Evolutionary conservation across 352 stramenopile genomes (phyloP), one percentile per base, ranked within the genome.

Genomic region (Globisporangium barbulae): DNA sequence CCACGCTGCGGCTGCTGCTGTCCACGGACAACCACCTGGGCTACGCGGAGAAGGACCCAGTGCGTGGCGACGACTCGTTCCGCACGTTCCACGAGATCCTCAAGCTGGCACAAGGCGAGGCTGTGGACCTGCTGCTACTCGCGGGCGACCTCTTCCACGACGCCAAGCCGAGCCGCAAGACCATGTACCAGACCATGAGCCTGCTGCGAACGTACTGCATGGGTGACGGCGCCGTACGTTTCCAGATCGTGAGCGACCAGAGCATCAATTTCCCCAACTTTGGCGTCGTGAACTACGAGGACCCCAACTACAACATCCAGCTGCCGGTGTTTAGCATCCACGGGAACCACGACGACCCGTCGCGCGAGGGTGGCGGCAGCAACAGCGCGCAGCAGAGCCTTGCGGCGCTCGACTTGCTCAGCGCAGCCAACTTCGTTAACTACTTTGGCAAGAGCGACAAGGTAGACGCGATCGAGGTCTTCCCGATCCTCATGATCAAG

Each of bases 311-410:
- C 71, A 94, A 97, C 69, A 87, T 98, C 44, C 77, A 98, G 65
- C 80, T 99, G 33, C 97, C 98, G 4, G 86, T 99, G 19, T 99
- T 99, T 70, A 91, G 85, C 62, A 99, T 99, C 70, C 97, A 99
- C 74, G 98, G 98, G 15, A 99, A 99, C 83, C 98, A 99, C 81
- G 98, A 99, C 75, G 97, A 99, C 78, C 97, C 98, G 10, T 96
- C 95, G 13, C 81, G 97, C 44, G 97, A 99, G 58, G 93, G 88
- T 47, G 79, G 74, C 53, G 83, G 75, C 58, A 61, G 69, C 53
- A 54, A 64, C 47, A 49, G 25, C 50, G 61, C 52, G 70, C 69
- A 76, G 50, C 75, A 89, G 60, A 88, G 97, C 28, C 83, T 99
- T 22, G 95, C 96, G 52, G 97, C 97, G 6, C 69, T 99, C 5